phyloP scores from a whole-genome alignment of 805 yeast species.

The Lipomyces sp. region DNA sequence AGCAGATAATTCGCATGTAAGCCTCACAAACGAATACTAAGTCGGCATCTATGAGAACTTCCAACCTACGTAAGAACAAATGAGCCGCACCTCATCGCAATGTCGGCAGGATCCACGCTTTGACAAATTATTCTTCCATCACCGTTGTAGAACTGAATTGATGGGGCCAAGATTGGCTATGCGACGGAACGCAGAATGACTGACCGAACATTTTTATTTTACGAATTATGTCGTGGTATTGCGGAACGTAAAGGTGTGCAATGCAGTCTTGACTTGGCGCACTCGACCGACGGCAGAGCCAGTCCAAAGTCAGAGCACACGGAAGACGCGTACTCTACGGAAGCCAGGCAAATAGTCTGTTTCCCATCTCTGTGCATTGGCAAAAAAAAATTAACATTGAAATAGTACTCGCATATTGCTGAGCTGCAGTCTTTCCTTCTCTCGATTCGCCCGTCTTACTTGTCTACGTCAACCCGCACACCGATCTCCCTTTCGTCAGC shows the following conservation, averaged over 20 bases:
- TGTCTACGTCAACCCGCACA: conserved; percentile 27
- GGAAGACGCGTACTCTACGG: conserved; percentile 20
- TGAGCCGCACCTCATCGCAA: neutral
- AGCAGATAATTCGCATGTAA: neutral
- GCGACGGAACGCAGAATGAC: conserved; percentile 1
- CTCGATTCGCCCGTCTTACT: conserved; percentile 28
- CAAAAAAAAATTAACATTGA: conserved; percentile 2
- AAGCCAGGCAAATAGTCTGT: conserved; percentile 29
- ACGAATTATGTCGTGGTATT: conserved; percentile 26
- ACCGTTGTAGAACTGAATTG: neutral
- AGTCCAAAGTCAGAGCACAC: neutral
- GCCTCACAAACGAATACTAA: too few species aligned
- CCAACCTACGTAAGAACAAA: too few species aligned
- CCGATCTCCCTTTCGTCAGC: neutral
- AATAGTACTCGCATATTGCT: conserved; percentile 29
- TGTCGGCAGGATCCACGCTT: neutral
- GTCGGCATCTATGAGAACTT: too few species aligned
- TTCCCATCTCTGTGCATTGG: neutral
- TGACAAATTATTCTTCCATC: neutral
- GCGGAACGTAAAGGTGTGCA: conserved; percentile 20
- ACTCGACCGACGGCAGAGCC: neutral
- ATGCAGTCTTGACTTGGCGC: conserved; percentile 8
- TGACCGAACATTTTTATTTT: conserved; percentile 19
- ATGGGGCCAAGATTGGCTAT: neutral
- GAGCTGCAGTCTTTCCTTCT: conserved; percentile 18